Evolutionary conservation across 1,139 yeast species (phyloP), one percentile per base, ranked within the genome.

Genomic region (Scheffersomyces insectosa): DNA sequence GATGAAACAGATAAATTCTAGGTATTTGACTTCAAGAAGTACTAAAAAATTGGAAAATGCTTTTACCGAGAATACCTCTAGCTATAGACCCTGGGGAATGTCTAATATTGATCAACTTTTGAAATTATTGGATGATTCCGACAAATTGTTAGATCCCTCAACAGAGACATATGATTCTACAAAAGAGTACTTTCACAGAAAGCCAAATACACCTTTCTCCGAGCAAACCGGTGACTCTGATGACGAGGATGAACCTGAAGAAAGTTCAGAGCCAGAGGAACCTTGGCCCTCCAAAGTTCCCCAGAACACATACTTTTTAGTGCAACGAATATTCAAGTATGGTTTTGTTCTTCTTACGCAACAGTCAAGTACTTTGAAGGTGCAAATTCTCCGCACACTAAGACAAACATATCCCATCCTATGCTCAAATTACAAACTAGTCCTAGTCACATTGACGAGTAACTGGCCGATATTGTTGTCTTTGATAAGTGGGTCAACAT

Each of bases 261-360:
- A 51, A 37, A 51, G 52, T 25, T 52, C 54, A 45, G 48, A 54
- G 3, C 42, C 61, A 3, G 57, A 54, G 10, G 51, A 60, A 34
- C 36, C 36, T 2, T 89, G 96, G 96, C 52, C 57, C 0, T 84
- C 91, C 0, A 80, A 82, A 0, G 67, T 90, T 1, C 87, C 95
- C 0, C 67, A 75, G 37, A 63, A 73, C 2, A 67, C 83, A 0
- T 90, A 87, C 57, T 59, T 66, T 37, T 67, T 84, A 2, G 65
- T 86, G 0, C 79, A 83, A 42, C 79, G 80, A 44, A 81, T 93
- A 8, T 73, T 82, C 44, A 77, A 72, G 10, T 88, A 89, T 56
- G 85, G 95, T 2, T 85, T 88, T 45, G 65, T 86, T 44, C 71
- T 89, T 40, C 63, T 89, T 32, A 80, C 89, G 2, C 95, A 88